phyloP scores from a whole-genome alignment of 139 green algal genomes.

The Mesotaenium endlicherianum region DNA sequence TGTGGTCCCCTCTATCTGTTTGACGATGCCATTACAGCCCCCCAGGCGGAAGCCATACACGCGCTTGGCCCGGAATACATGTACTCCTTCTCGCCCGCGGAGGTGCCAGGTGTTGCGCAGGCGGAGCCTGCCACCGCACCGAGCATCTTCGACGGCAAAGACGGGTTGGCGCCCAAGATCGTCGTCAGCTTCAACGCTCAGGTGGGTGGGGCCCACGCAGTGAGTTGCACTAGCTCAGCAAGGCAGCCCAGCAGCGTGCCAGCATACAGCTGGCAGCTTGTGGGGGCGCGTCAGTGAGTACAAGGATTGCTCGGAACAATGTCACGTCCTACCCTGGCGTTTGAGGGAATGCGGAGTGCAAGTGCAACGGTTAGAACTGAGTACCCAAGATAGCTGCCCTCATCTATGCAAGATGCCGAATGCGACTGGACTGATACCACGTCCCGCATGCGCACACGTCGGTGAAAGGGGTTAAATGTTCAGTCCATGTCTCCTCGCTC shows the following conservation, averaged over 20 bases:
- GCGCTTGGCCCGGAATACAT: slow-evolving; percentile 38
- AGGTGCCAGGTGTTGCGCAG: neutral
- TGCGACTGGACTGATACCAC: too few species aligned
- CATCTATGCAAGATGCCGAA: too few species aligned
- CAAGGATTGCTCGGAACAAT: too few species aligned
- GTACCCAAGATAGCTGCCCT: too few species aligned
- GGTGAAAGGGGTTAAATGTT: too few species aligned
- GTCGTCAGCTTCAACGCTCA: slow-evolving; percentile 33
- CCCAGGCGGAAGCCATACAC: slow-evolving; percentile 25
- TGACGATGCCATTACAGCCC: slow-evolving; percentile 12
- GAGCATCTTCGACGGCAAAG: slow-evolving; percentile 29
- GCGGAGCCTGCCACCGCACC: neutral
- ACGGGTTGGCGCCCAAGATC: slow-evolving; percentile 19
- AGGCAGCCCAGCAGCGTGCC: too few species aligned
- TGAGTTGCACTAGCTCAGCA: too few species aligned
- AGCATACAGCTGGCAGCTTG: too few species aligned
- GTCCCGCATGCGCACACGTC: too few species aligned
- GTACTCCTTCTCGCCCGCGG: slow-evolving; percentile 35
- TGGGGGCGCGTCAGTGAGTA: too few species aligned
- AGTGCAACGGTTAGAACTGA: too few species aligned
- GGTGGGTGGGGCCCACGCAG: slow-evolving; percentile 21
- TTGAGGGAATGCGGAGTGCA: neutral
- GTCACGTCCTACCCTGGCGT: neutral
- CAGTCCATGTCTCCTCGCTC: too few species aligned
- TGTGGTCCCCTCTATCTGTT: slow-evolving; percentile 45